These are phyloP conservation scores for Termitomyces sp. DNA, from an alignment of 768 basidiomycete genomes.

Conservation along the genomic window DNA sequence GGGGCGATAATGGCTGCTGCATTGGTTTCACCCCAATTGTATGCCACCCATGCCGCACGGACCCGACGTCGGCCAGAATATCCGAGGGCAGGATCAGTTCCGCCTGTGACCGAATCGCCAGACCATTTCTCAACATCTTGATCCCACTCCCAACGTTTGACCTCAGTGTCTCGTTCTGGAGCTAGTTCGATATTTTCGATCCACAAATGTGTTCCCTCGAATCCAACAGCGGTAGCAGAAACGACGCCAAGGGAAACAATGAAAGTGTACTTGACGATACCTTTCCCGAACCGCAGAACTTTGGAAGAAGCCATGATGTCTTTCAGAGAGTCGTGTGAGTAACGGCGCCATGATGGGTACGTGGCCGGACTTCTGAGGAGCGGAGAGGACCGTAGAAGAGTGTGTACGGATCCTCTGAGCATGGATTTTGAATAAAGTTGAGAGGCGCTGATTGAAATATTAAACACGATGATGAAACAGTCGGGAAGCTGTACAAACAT, in stretches of 20 bases:
- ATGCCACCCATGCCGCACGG: slow-evolving; percentile 68
- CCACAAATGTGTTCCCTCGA: slow-evolving; percentile 55
- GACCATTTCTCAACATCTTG: slow-evolving; percentile 58
- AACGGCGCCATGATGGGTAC: slow-evolving; percentile 11
- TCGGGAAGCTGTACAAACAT: background rate
- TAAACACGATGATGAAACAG: background rate
- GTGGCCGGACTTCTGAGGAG: slow-evolving; percentile 8
- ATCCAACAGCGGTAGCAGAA: slow-evolving; percentile 39
- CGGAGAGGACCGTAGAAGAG: slow-evolving; percentile 1
- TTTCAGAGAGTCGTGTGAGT: slow-evolving; percentile 23
- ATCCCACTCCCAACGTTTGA: slow-evolving; percentile 64
- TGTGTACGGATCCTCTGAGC: slow-evolving; percentile 5
- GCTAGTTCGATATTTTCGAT: slow-evolving; percentile 51
- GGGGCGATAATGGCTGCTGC: slow-evolving; percentile 31
- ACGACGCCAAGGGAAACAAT: slow-evolving; percentile 38
- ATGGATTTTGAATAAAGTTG: slow-evolving; percentile 7
- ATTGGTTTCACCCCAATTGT: slow-evolving; percentile 54
- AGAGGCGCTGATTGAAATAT: background rate
- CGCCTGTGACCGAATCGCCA: slow-evolving; percentile 44
- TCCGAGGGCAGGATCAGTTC: slow-evolving; percentile 71
- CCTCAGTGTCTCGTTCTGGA: slow-evolving; percentile 46
- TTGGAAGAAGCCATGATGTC: slow-evolving; percentile 11
- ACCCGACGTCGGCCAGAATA: slow-evolving; percentile 54
- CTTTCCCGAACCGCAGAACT: slow-evolving; percentile 38
- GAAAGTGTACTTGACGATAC: slow-evolving; percentile 45